These are phyloP conservation scores for Cardamine chenopodiifolia DNA, from an alignment of 345 rosid species.

Conservation along the genomic window DNA sequence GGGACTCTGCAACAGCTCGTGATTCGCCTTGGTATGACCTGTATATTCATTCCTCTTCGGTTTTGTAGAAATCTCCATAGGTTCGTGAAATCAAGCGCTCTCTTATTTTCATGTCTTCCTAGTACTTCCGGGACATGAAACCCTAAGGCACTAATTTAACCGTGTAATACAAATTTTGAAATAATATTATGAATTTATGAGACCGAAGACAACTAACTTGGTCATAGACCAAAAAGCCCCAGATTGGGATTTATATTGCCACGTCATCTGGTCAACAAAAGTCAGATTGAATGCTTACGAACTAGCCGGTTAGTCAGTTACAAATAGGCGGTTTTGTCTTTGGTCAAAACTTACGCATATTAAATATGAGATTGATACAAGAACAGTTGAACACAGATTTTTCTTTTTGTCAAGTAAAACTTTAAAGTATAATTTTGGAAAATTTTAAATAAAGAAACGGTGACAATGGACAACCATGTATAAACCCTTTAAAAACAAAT, in stretches of 20 bases:
- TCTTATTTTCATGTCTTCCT: not conserved
- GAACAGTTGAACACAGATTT: not conserved
- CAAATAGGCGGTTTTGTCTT: slow-evolving; percentile 15
- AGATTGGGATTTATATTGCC: not conserved
- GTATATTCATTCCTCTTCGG: slow-evolving; percentile 8
- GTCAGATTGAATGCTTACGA: not conserved
- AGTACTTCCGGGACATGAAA: slow-evolving; percentile 9
- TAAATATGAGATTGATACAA: slow-evolving; percentile 22
- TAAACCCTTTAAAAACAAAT: slow-evolving; percentile 1
- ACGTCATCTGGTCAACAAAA: slow-evolving; percentile 20
- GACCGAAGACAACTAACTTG: not conserved
- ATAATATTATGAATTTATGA: not conserved
- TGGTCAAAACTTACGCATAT: slow-evolving; percentile 1
- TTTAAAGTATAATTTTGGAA: not conserved
- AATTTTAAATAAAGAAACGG: slow-evolving; percentile 15
- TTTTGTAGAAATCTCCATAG: slow-evolving; percentile 13
- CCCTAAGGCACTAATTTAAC: slow-evolving; percentile 2
- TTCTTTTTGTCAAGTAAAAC: slow-evolving; percentile 21
- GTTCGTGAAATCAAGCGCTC: not conserved
- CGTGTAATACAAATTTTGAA: slow-evolving; percentile 5
- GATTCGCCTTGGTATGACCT: slow-evolving; percentile 1
- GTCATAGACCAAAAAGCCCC: not conserved
- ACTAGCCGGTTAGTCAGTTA: not conserved
- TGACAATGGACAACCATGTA: slow-evolving; percentile 35
- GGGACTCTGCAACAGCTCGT: not conserved